Evolutionary conservation across 352 stramenopile genomes (phyloP).

Genomic region (Pythium graminicola): DNA sequence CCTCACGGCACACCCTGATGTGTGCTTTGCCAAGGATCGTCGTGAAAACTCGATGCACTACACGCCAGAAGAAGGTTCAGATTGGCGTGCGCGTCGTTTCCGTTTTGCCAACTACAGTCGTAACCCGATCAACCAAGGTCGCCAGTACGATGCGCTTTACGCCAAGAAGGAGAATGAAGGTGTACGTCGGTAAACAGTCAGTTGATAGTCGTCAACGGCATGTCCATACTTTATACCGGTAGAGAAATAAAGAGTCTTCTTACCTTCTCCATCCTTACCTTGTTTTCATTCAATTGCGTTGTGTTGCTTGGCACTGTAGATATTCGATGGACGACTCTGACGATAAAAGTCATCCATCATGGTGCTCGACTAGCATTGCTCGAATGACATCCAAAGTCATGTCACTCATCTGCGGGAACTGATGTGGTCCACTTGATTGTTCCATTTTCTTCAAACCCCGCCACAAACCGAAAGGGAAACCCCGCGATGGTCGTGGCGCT

Average conservation of each 20-base stretch:
- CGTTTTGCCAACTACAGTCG: slow-evolving; percentile 47
- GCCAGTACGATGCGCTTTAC: slow-evolving; percentile 5
- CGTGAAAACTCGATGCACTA: slow-evolving; percentile 36
- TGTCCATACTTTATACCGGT: too few relatives aligned
- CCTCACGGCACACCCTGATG: slow-evolving; percentile 34
- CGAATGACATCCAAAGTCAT: too few relatives aligned
- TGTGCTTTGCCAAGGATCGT: slow-evolving; percentile 51
- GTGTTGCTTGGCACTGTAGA: too few relatives aligned
- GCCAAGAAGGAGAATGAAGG: slow-evolving; percentile 5
- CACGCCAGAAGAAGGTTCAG: slow-evolving; percentile 31
- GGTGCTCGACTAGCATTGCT: too few relatives aligned
- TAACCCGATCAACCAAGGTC: slow-evolving; percentile 55
- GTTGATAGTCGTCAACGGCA: too few relatives aligned
- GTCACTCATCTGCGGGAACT: too few relatives aligned
- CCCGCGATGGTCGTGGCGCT: slow-evolving; percentile 55
- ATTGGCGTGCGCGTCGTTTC: slow-evolving; percentile 51
- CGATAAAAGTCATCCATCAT: too few relatives aligned
- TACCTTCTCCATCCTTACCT: too few relatives aligned
- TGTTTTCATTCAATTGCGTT: too few relatives aligned
- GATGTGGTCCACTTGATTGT: neutral
- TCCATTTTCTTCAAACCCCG: neutral
- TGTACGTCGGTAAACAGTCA: slow-evolving; percentile 2
- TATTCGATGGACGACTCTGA: too few relatives aligned
- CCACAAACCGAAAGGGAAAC: neutral
- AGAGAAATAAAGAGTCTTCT: too few relatives aligned